Percentiles rank a stretch among this genome's conserved stretches.
Conservation (phyloP, 1,284 basidiomycete genomes). For the Leccinum laetum region DNA sequence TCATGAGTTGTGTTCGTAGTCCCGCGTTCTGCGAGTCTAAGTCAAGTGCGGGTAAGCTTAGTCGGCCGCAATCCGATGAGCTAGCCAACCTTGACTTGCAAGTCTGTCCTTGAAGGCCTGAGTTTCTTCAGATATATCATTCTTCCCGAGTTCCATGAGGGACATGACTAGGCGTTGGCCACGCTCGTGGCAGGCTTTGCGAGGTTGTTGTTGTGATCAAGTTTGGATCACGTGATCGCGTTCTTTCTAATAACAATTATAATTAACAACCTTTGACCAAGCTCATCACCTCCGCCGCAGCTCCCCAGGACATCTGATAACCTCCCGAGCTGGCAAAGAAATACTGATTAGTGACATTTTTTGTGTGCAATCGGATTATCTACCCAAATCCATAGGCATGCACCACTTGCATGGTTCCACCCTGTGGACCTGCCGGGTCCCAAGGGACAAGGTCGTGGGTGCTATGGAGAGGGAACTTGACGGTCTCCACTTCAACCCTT, state of each 20-base stretch:
- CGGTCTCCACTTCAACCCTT: slow-evolving; percentile 53
- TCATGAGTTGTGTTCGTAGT: slow-evolving; percentile 54
- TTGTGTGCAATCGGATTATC: slow-evolving; percentile 15
- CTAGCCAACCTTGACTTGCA: slow-evolving; percentile 55
- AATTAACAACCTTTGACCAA: slow-evolving; percentile 25
- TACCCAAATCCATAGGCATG: slow-evolving; percentile 70
- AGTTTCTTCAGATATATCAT: slow-evolving; percentile 62
- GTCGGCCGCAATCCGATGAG: slow-evolving; percentile 3
- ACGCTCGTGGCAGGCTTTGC: slow-evolving; percentile 13
- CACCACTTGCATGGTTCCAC: slow-evolving; percentile 45
- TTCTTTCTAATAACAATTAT: slow-evolving; percentile 5
- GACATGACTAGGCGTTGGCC: slow-evolving; percentile 44
- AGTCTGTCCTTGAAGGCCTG: slow-evolving; percentile 58
- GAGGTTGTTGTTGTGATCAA: slow-evolving; percentile 17
- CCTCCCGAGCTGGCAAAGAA: slow-evolving; percentile 41
- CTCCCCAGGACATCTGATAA: slow-evolving; percentile 58
- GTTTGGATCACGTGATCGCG: slow-evolving; percentile 32
- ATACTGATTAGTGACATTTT: slow-evolving; percentile 1
- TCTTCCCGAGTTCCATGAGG: slow-evolving; percentile 54
- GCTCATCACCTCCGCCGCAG: slow-evolving; percentile 41
- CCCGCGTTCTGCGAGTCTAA: slow-evolving; percentile 60
- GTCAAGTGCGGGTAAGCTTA: slow-evolving; percentile 9
- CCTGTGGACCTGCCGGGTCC: slow-evolving; percentile 16
- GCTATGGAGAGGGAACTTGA: slow-evolving; percentile 39
- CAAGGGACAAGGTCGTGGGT: slow-evolving; percentile 31